Evolutionary conservation across 441 rosid genomes (phyloP), one percentile per base, ranked within the genome.

Genomic region (Eutrema salsugineum): DNA sequence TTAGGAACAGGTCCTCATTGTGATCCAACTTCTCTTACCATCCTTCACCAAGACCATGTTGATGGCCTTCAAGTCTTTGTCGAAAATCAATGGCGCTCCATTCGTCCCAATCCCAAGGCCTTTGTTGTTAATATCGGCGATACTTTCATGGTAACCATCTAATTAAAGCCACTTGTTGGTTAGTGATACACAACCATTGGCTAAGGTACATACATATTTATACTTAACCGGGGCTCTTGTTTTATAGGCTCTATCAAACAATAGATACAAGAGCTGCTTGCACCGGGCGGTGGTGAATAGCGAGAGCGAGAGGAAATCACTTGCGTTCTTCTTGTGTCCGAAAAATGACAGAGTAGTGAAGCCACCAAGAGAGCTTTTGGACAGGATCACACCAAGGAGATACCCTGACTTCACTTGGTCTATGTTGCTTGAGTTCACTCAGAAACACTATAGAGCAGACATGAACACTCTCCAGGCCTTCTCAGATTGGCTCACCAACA

Each of bases 1-100:
- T 73, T 95, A 38, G 99, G 99, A 71, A 95, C 99, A 6, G 99
- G 99, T 5, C 99, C 99, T 80, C 99, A 95, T 74, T 93, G 97
- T 43, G 99, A 95, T 79, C 99, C 99, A 28, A 93, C 99, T 12
- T 95, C 99, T 60, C 80, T 95, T 71, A 95, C 99, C 63, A 95
- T 95, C 58, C 97, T 95, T 49, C 99, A 95, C 78, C 99, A 95
- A 71, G 99, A 88, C 73, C 87, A 83, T 74, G 95, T 95, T 19
- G 84, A 91, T 15, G 99, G 99, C 39, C 98, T 95, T 75, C 97
- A 95, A 75, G 99, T 95, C 65, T 93, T 85, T 69, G 90, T 88
- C 1, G 96, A 93, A 77, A 72, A 88, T 22, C 77, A 89, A 60
- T 95, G 99, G 99, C 90, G 82, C n/a, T 83, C 89, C 20, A 80